Evolutionary conservation across 306 rosid species (phyloP).

Genomic region (Mimosa pudica): DNA sequence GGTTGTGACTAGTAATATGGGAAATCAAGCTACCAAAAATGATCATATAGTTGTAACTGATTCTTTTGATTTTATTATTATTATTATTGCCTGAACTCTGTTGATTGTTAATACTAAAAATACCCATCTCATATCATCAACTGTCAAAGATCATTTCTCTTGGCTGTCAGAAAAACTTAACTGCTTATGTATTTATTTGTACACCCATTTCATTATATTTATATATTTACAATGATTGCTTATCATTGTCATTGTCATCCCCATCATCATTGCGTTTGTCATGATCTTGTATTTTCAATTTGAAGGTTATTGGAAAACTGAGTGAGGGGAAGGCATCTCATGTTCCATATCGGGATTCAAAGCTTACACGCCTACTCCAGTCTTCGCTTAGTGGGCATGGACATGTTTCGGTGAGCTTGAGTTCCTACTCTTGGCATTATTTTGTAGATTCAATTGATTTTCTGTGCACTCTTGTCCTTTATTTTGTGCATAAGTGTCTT

Average conservation of each 20-base stretch:
- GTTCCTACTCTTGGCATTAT: constrained; percentile 27
- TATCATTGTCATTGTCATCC: neutral
- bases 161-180: neutral
- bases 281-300: constrained; percentile 50
- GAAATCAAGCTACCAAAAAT: neutral
- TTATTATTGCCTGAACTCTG: neutral
- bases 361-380: constrained; percentile 98
- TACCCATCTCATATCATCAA: neutral
- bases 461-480: constrained; percentile 20
- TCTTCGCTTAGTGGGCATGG: constrained; percentile 96
- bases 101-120: neutral
- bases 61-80: neutral
- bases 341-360: constrained; percentile 97
- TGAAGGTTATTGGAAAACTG: constrained; percentile 94
- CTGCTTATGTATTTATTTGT: neutral
- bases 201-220: neutral
- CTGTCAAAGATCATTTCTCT: neutral
- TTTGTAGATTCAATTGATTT: constrained; percentile 22
- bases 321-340: constrained; percentile 99
- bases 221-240: neutral
- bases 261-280: neutral
- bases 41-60: neutral
- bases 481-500: constrained; percentile 6
- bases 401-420: constrained; percentile 90
- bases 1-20: neutral